Conservation (phyloP, 108 stramenopile species). For the Discostella stelligeroides region DNA sequence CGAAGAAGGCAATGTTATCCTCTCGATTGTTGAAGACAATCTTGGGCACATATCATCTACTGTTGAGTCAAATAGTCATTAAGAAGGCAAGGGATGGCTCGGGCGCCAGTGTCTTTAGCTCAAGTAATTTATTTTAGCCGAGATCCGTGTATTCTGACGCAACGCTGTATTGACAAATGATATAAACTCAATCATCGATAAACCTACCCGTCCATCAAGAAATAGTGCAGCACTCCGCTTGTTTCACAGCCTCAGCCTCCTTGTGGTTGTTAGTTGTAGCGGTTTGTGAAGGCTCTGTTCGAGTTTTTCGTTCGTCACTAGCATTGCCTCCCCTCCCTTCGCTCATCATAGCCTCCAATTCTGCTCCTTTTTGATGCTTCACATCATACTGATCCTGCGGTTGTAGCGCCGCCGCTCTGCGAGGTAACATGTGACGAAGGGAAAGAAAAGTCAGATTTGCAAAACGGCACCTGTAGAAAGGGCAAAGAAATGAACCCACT, state of each 20-base stretch:
- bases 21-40: background rate
- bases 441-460: no score
- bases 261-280: background rate
- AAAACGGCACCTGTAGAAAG: no score
- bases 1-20: background rate
- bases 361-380: background rate
- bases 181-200: no score
- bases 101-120: no score
- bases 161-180: no score
- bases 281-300: no score
- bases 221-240: conserved; percentile 12
- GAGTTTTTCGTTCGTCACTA: background rate
- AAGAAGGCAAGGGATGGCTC: no score
- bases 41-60: background rate
- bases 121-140: no score
- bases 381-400: background rate
- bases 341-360: background rate
- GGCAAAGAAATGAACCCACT: conserved; percentile 2
- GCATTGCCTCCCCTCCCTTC: background rate
- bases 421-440: no score
- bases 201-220: no score
- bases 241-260: conserved; percentile 12
- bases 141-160: no score
- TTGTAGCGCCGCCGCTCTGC: background rate
- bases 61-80: background rate